Conservation (phyloP, 331 rosid species). For the Arachis monticola region DNA sequence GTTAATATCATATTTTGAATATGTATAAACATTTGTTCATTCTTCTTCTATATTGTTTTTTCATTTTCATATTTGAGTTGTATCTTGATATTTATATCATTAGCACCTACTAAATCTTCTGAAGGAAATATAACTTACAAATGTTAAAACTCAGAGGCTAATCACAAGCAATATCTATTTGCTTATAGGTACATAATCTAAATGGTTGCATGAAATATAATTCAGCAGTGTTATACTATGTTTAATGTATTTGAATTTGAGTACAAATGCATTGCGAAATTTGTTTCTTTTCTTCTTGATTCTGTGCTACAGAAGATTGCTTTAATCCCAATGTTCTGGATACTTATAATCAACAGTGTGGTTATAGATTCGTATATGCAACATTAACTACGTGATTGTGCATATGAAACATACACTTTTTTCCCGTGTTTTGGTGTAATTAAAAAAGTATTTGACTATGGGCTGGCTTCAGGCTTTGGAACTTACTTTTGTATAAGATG, state of each 20-base stretch:
- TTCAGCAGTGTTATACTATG: slow-evolving; percentile 5
- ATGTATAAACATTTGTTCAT: slow-evolving; percentile 1
- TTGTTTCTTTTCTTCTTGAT: slow-evolving; percentile 23
- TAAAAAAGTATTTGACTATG: slow-evolving; percentile 31
- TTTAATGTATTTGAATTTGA: slow-evolving; percentile 20
- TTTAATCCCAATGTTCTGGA: slow-evolving; percentile 10
- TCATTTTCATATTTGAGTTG: slow-evolving; percentile 4
- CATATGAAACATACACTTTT: slow-evolving; percentile 14
- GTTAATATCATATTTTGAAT: slow-evolving; percentile 17
- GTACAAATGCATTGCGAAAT: not conserved
- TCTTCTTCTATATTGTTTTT: slow-evolving; percentile 1
- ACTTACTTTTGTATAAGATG: not conserved
- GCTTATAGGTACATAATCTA: slow-evolving; percentile 16
- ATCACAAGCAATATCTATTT: slow-evolving; percentile 24
- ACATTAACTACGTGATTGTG: slow-evolving; percentile 23
- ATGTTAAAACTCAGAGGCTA: slow-evolving; percentile 11
- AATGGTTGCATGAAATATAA: not conserved
- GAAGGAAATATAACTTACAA: slow-evolving; percentile 19
- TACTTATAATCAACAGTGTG: slow-evolving; percentile 26
- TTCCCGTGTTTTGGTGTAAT: slow-evolving; percentile 1
- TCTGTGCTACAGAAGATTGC: slow-evolving; percentile 18
- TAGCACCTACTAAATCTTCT: not conserved
- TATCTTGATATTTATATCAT: not conserved
- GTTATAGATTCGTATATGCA: slow-evolving; percentile 15
- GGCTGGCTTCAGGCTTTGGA: not conserved